A percentile compares a stretch with the other conserved stretches of the same genome.
Evolutionary conservation across 1,284 basidiomycete genomes (phyloP).

Genomic region (Sporisorium graminicola): DNA sequence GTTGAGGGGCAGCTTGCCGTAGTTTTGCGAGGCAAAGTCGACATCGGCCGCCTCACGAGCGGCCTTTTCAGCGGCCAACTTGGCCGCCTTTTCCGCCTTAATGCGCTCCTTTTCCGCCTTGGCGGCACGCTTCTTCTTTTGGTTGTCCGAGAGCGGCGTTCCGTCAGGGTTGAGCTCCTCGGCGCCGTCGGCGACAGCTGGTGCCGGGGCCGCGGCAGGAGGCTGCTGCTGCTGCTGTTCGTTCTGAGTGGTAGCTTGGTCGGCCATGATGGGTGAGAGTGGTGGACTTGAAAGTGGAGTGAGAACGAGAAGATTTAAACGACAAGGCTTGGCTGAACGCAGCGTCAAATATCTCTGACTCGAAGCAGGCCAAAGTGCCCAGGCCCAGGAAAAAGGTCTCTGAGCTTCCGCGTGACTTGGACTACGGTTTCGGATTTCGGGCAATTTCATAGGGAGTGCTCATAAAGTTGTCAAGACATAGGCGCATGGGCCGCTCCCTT

Average conservation of each 20-base stretch:
- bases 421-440: constrained; percentile 26
- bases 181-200: constrained; percentile 20
- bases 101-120: constrained; percentile 82
- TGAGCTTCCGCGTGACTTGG: constrained; percentile 14
- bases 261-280: constrained; percentile 33
- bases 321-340: background rate
- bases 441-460: background rate
- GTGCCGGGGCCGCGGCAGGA: constrained; percentile 16
- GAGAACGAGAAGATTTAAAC: constrained; percentile 7
- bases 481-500: constrained; percentile 22
- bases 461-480: background rate
- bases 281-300: constrained; percentile 2
- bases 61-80: constrained; percentile 81
- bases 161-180: constrained; percentile 66
- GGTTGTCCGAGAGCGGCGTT: constrained; percentile 81
- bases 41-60: constrained; percentile 81
- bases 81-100: constrained; percentile 84
- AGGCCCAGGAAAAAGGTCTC: background rate
- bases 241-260: constrained; percentile 39
- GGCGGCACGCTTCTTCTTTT: constrained; percentile 92
- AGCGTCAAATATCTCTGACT: constrained; percentile 32
- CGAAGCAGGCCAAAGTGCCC: constrained; percentile 12
- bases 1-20: constrained; percentile 90
- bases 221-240: constrained; percentile 22
- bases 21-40: constrained; percentile 87